Percentiles rank a stretch among this genome's conserved stretches.
Conservation (phyloP, 1,284 basidiomycete species). For the Apiotrichum sp. region DNA sequence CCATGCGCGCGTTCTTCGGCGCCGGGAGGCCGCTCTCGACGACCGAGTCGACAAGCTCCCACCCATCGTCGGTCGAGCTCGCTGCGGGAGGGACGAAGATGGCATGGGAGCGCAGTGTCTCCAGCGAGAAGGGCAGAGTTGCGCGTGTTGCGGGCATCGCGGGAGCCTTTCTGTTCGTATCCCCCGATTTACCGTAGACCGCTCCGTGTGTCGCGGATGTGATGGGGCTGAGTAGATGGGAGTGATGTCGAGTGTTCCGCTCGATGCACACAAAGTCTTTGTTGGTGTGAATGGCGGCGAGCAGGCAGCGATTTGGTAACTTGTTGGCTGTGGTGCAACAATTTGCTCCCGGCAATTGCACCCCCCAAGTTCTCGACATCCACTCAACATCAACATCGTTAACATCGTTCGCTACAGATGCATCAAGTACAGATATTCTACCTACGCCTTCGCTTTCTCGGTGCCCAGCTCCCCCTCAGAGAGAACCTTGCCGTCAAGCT, state of each 20-base stretch:
- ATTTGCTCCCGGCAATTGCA: too few relatives aligned
- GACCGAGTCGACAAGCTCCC: conserved; percentile 35
- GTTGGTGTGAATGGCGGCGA: too few relatives aligned
- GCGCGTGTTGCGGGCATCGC: conserved; percentile 10
- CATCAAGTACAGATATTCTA: background rate
- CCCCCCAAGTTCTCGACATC: too few relatives aligned
- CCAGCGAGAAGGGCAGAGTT: conserved; percentile 28
- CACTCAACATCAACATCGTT: too few relatives aligned
- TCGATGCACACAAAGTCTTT: too few relatives aligned
- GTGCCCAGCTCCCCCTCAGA: conserved; percentile 47
- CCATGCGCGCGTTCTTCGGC: conserved; percentile 51
- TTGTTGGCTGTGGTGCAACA: too few relatives aligned
- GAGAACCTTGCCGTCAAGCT: conserved; percentile 50
- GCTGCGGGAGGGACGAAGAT: conserved; percentile 34
- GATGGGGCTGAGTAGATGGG: background rate
- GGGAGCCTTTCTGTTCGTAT: background rate
- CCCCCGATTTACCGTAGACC: too few relatives aligned
- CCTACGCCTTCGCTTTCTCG: conserved; percentile 29
- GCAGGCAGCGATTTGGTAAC: too few relatives aligned
- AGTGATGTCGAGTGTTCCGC: too few relatives aligned
- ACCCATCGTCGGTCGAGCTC: conserved; percentile 22
- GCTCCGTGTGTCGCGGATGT: background rate
- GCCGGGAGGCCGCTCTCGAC: conserved; percentile 8
- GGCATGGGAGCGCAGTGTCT: conserved; percentile 31
- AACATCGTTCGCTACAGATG: background rate